Base-by-base conservation (phyloP, 257 asterid genomes). In the Lycium barbarum region DNA sequence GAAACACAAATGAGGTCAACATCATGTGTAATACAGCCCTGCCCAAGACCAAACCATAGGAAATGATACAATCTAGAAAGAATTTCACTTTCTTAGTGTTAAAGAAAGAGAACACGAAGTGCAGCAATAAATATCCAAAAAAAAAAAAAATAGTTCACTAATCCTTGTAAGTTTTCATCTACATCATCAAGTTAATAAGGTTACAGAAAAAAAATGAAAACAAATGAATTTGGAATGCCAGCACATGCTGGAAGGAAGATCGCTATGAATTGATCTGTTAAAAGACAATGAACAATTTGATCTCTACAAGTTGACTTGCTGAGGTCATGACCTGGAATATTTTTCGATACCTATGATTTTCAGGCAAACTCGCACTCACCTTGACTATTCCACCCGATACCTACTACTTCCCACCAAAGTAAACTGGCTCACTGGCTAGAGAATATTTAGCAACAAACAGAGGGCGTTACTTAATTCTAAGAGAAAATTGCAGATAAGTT, bases 31-130 rank as follows among this genome's bases (percentile, higher is more conserved):
- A 12, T 72, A 49, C 33, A 74, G 81, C 45, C 13, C 59, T 74
- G 62, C 45, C 81, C 62, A 22, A 51, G 81, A 74, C 45, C 81
- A 49, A 70, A 3, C 14, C 81, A 78, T 1, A 51, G 9, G 49
- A 53, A 78, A 78, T 53, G 82, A 78, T 78, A 8, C 57, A 78
- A 13, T 78, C n/a, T 26, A 76, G 63, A 78, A 33, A 33, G 82
- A 26, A 53, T 15, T 7, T 78, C 38, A 53, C 26, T 22, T 74
- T 74, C 81, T 33, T 78, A 26, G 47, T 53, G 47, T 15, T 20
- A 6, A 49, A 57, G 47, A 74, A 7, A 74, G 43, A 53, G 47
- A 76, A 76, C 7, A 13, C 26, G 7, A 22, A 76, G 65, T 78
- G 81, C 62, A 74, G 45, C 40, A 74, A 53, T 26, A 78, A 51